Evolutionary conservation across 78 protist species (phyloP).

Genomic region (Chrysochromulina tobinii): DNA sequence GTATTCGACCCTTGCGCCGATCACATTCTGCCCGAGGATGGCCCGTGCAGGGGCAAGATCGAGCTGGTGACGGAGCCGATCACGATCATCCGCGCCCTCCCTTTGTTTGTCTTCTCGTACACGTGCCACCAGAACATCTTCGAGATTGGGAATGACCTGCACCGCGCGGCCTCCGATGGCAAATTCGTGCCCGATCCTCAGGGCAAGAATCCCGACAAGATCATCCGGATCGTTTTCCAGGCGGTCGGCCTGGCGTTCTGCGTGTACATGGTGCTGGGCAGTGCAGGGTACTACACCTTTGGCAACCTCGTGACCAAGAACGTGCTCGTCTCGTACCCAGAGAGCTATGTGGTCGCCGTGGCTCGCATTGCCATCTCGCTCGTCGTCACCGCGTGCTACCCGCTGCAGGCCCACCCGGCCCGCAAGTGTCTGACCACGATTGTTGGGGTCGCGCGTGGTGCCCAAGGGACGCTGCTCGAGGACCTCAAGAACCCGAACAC

Average conservation of each 20-base stretch:
- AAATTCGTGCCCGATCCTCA: too few relatives aligned
- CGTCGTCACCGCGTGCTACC: constrained; percentile 9
- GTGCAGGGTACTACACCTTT: too few relatives aligned
- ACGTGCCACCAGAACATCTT: constrained; percentile 10
- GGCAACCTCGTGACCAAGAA: background rate
- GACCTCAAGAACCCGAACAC: background rate
- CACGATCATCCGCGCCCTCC: background rate
- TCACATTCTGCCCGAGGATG: too few relatives aligned
- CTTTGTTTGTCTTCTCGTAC: background rate
- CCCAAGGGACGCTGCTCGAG: too few relatives aligned
- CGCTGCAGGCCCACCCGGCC: constrained; percentile 39
- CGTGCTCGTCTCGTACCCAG: background rate
- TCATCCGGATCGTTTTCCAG: too few relatives aligned
- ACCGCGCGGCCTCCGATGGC: background rate
- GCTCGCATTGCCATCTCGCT: background rate
- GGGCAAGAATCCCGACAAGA: too few relatives aligned
- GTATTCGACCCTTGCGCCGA: too few relatives aligned
- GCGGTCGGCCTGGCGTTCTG: too few relatives aligned
- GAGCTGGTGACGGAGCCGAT: too few relatives aligned
- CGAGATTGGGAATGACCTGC: background rate
- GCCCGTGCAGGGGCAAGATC: too few relatives aligned
- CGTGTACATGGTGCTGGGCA: too few relatives aligned
- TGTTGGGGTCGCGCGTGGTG: too few relatives aligned
- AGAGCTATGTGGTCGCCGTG: background rate
- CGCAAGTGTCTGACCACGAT: background rate